Evolutionary conservation across 768 basidiomycete genomes (phyloP), one percentile per base, ranked within the genome.

Genomic region (Rhodosporidiobolus sp.): DNA sequence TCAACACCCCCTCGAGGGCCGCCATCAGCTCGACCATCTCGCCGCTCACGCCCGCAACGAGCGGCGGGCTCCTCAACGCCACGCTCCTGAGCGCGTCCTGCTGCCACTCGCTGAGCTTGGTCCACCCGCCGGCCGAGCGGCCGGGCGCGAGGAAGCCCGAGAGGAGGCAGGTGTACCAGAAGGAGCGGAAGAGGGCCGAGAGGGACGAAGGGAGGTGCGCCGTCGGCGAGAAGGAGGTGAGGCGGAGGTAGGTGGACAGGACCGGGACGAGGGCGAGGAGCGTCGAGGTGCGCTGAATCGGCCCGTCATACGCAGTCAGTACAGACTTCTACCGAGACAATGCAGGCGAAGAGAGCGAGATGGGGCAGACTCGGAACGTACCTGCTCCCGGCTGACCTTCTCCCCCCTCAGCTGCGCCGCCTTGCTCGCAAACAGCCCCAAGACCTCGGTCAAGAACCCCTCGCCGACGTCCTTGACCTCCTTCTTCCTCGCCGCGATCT

Each of bases 141-240:
- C 43, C 90, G 66, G 50, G 77, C 34, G 64, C 48, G 4, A 91
- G 89, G 76, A 97, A 90, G 30, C 89, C 86, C 77, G 95, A 93
- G 24, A 95, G 85, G 34, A 90, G 86, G 79, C 91, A 93, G 28
- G 97, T 82, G 81, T 94, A 93, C 95, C 95, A 99, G 82, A 94
- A 85, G 78, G 92, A 93, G 55, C 94, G 87, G 85, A 96, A 98
- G 30, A 92, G 83, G 9, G 87, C 83, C 19, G 89, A 87, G 20
- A 92, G 79, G 32, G 87, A 87, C 12, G 72, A 62, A 9, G 87
- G 79, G 1, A 88, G 84, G 28, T 87, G 84, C 81, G 26, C 83
- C 63, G 46, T 87, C 85, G 3, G 89, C 87, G 56, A 85, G 84
- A 80, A 90, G 90, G 70, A 88, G 87, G 22, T 81, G 76, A 77